phyloP scores from a whole-genome alignment of 192 early-diverging fungal genomes.

The Backusella tuberculispora region DNA sequence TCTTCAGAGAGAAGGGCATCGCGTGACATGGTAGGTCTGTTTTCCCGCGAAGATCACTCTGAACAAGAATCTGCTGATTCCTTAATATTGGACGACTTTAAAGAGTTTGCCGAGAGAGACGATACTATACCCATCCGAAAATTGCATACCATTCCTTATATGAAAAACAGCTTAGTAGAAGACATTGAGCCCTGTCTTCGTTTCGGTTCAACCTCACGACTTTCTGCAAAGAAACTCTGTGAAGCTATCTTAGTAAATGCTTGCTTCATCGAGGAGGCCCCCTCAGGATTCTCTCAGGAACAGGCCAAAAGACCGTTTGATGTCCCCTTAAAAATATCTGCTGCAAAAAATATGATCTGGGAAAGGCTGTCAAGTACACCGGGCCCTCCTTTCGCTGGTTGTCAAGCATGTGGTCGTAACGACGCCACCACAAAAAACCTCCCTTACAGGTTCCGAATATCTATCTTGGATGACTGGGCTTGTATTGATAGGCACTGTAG shows the following conservation, averaged over 20 bases:
- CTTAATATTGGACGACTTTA: slow-evolving; percentile 81
- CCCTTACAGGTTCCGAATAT: slow-evolving; percentile 72
- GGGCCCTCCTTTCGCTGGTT: slow-evolving; percentile 41
- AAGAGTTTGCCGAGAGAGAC: slow-evolving; percentile 77
- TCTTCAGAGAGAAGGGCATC: slow-evolving; percentile 64
- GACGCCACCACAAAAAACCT: slow-evolving; percentile 33
- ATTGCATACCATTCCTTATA: slow-evolving; percentile 79
- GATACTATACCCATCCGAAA: slow-evolving; percentile 69
- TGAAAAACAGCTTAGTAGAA: slow-evolving; percentile 86
- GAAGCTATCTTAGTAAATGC: slow-evolving; percentile 87
- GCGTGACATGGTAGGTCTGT: slow-evolving; percentile 16
- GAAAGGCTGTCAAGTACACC: slow-evolving; percentile 47
- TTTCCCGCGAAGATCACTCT: slow-evolving; percentile 19
- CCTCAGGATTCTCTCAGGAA: slow-evolving; percentile 52
- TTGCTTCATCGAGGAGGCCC: slow-evolving; percentile 85
- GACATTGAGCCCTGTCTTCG: slow-evolving; percentile 93
- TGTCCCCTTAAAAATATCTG: slow-evolving; percentile 53
- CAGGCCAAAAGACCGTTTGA: slow-evolving; percentile 43
- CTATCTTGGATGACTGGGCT: slow-evolving; percentile 71
- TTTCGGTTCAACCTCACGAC: slow-evolving; percentile 87
- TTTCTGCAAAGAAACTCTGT: slow-evolving; percentile 84
- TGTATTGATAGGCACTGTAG: slow-evolving; percentile 83
- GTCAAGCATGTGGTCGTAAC: slow-evolving; percentile 59
- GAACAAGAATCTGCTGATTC: slow-evolving; percentile 64
- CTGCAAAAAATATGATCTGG: slow-evolving; percentile 56